Evolutionary conservation across 768 basidiomycete species (phyloP).

Genomic region (Lactarius vividus): DNA sequence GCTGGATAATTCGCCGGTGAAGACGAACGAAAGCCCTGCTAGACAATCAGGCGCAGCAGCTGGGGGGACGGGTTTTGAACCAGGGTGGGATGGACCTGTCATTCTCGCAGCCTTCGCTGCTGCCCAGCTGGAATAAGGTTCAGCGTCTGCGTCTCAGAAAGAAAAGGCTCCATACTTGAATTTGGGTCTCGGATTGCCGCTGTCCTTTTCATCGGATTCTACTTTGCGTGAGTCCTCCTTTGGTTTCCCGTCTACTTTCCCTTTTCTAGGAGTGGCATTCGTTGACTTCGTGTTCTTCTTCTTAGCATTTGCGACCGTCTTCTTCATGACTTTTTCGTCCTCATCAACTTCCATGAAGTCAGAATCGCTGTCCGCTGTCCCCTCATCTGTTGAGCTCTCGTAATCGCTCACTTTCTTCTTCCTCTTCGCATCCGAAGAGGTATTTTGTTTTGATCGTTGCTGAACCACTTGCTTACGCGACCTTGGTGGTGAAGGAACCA

Average conservation of each 20-base stretch:
- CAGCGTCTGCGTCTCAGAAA: neutral
- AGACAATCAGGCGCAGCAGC: constrained; percentile 79
- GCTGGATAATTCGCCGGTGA: constrained; percentile 88
- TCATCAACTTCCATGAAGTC: constrained; percentile 28
- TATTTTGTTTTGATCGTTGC: constrained; percentile 21
- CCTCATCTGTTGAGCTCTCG: constrained; percentile 33
- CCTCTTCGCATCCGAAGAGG: constrained; percentile 30
- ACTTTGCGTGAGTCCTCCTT: constrained; percentile 23
- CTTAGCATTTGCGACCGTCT: constrained; percentile 27
- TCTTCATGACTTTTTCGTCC: constrained; percentile 26
- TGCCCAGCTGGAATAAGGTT: constrained; percentile 40
- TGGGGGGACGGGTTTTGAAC: constrained; percentile 61
- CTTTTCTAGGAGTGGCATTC: neutral
- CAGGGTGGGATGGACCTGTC: constrained; percentile 55
- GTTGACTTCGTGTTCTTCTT: constrained; percentile 17
- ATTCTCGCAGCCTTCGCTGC: constrained; percentile 58
- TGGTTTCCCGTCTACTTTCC: constrained; percentile 22
- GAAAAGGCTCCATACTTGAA: constrained; percentile 35
- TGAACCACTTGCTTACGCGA: neutral
- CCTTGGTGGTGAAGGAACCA: neutral
- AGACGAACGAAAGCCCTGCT: constrained; percentile 86
- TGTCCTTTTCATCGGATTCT: constrained; percentile 22
- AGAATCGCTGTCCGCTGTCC: constrained; percentile 27
- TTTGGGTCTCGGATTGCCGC: constrained; percentile 36
- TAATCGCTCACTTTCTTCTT: constrained; percentile 37